Evolutionary conservation across 257 asterid genomes (phyloP).

Genomic region (Capsicum rhomboideum): DNA sequence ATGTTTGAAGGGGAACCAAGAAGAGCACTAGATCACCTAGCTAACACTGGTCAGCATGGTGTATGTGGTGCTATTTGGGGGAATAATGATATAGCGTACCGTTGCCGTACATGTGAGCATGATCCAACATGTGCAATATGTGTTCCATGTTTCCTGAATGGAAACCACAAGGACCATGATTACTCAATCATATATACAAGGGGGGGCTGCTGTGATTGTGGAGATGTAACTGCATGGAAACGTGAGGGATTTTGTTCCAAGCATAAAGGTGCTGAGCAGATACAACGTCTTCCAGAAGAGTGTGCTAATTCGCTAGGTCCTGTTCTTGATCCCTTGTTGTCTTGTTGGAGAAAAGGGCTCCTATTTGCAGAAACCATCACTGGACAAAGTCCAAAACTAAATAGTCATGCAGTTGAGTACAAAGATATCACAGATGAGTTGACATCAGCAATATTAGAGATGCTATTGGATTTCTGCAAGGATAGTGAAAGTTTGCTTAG

Average conservation of each 20-base stretch:
- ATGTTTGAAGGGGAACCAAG: slow-evolving; percentile 84
- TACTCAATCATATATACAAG: slow-evolving; percentile 81
- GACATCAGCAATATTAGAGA: slow-evolving; percentile 68
- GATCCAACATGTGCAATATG: slow-evolving; percentile 98
- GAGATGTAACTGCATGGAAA: slow-evolving; percentile 97
- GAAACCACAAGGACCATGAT: slow-evolving; percentile 90
- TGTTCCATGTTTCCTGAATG: slow-evolving; percentile 90
- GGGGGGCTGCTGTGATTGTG: slow-evolving; percentile 99
- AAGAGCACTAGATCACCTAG: slow-evolving; percentile 47
- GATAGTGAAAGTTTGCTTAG: slow-evolving; percentile 85
- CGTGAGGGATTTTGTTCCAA: slow-evolving; percentile 91
- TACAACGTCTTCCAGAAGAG: slow-evolving; percentile 70
- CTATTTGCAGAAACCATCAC: slow-evolving; percentile 19
- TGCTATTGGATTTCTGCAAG: slow-evolving; percentile 73
- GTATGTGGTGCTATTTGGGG: slow-evolving; percentile 99
- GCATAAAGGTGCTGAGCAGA: slow-evolving; percentile 87
- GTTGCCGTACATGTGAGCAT: slow-evolving; percentile 91
- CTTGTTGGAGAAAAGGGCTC: slow-evolving; percentile 62
- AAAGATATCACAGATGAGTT: slow-evolving; percentile 48
- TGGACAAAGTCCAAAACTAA: slow-evolving; percentile 30
- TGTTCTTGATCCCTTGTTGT: slow-evolving; percentile 57
- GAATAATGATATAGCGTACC: slow-evolving; percentile 73
- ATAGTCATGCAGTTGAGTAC: slow-evolving; percentile 24
- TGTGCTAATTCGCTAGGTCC: slow-evolving; percentile 66
- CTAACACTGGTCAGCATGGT: slow-evolving; percentile 59